Percentiles rank a stretch among this genome's conserved stretches.
phyloP scores from a whole-genome alignment of 345 rosid species.

The Aethionema arabicum region DNA sequence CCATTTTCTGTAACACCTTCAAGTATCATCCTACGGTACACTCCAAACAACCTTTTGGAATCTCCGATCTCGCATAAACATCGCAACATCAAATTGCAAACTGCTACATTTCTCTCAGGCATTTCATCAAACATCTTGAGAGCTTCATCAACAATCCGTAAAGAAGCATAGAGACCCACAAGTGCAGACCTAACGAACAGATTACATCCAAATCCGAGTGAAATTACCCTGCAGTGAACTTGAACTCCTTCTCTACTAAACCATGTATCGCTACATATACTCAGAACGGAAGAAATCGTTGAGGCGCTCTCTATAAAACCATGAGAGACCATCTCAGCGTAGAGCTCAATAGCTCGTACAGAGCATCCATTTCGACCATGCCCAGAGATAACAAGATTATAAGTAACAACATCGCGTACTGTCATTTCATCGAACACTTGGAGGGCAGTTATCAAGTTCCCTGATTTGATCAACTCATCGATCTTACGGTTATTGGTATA shows the following conservation, averaged over 20 bases:
- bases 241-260: conserved; percentile 58
- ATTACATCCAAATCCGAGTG: conserved; percentile 57
- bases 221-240: conserved; percentile 66
- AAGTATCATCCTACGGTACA: conserved; percentile 45
- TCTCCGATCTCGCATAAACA: conserved; percentile 48
- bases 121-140: conserved; percentile 58
- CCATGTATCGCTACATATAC: conserved; percentile 50
- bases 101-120: conserved; percentile 58
- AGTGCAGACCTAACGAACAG: conserved; percentile 55
- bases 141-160: conserved; percentile 49
- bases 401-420: conserved; percentile 55
- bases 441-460: conserved; percentile 46
- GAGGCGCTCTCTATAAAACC: conserved; percentile 64
- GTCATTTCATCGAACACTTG: conserved; percentile 59
- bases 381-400: conserved; percentile 66
- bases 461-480: conserved; percentile 44
- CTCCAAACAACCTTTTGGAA: conserved; percentile 39
- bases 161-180: conserved; percentile 50
- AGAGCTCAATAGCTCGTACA: conserved; percentile 42
- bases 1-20: conserved; percentile 55
- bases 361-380: conserved; percentile 43
- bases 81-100: conserved; percentile 57
- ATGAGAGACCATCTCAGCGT: conserved; percentile 50
- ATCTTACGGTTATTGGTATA: conserved; percentile 47
- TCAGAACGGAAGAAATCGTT: conserved; percentile 63